phyloP scores from a whole-genome alignment of 352 stramenopile genomes.

The Phytophthora ramorum region DNA sequence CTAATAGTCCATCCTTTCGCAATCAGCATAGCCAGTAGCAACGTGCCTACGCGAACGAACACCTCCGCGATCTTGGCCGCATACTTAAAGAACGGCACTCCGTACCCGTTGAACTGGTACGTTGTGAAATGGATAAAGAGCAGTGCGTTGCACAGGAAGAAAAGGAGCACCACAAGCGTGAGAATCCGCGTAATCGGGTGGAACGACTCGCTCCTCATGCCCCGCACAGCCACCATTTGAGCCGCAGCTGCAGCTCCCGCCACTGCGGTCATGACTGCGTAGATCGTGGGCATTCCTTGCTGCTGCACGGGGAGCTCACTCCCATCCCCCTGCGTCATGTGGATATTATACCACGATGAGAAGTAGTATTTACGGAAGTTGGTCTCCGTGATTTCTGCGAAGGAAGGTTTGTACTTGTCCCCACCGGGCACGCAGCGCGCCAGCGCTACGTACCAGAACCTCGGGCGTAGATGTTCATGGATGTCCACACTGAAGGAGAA shows the following conservation, averaged over 20 bases:
- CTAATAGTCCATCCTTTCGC: slow-evolving; percentile 88
- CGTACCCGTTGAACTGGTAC: slow-evolving; percentile 70
- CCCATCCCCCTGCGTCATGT: slow-evolving; percentile 75
- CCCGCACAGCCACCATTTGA: slow-evolving; percentile 55
- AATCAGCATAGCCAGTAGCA: slow-evolving; percentile 77
- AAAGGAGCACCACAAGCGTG: slow-evolving; percentile 70
- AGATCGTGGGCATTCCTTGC: slow-evolving; percentile 62
- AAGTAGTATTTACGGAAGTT: slow-evolving; percentile 86
- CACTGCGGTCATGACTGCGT: slow-evolving; percentile 56
- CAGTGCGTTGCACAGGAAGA: slow-evolving; percentile 64
- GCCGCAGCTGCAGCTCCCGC: slow-evolving; percentile 37
- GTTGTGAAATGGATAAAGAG: slow-evolving; percentile 68
- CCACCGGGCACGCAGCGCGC: slow-evolving; percentile 73
- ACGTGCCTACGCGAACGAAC: slow-evolving; percentile 73
- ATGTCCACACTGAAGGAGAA: slow-evolving; percentile 74
- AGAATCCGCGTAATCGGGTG: slow-evolving; percentile 81
- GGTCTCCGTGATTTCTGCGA: slow-evolving; percentile 70
- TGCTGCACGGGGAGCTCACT: slow-evolving; percentile 76
- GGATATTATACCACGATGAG: slow-evolving; percentile 76
- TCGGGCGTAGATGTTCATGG: slow-evolving; percentile 66
- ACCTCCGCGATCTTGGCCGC: slow-evolving; percentile 73
- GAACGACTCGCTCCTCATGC: slow-evolving; percentile 73
- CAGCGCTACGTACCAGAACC: slow-evolving; percentile 79
- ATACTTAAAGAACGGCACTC: slow-evolving; percentile 75
- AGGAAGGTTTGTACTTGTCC: slow-evolving; percentile 65